Base-by-base conservation (phyloP, 1,284 basidiomycete genomes). In the Ganoderma sinense region DNA sequence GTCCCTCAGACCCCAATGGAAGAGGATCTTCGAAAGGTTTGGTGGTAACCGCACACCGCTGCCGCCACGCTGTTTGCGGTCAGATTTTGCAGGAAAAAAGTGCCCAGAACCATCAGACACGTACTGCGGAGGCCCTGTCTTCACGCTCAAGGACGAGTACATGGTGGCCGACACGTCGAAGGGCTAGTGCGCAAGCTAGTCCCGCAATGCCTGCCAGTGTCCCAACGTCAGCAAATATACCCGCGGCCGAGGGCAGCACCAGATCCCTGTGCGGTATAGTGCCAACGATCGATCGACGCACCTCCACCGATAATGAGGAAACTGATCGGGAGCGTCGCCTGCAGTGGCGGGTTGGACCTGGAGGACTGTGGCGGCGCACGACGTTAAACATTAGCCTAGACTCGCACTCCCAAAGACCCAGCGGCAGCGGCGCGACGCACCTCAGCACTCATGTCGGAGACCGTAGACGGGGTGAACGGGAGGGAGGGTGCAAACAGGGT, bases 11-110 rank as follows among this genome's bases (percentile, higher is more conserved):
- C 89, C 89, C 89, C 89, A 91, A 62, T 85, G 82, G 66, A 84
- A 84, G 10, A 89, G 78, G 11, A 89, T 83, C 73, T 89, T 89
- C 1, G 87, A 83, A 55, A 86, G 78, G 66, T 90, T 90, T 2
- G 88, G 88, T 33, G 88, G 83, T 64, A 89, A 77, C 10, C 87
- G 83, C 65, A 84, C 78, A 33, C 86, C 87, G 55, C 84, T 82
- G 39, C 75, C 74, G 6, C 73, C 72, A 60, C 39, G 60, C 72
- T 72, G 65, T 3, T 14, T 10, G 16, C 18, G n/a, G 43, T 43
- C 23, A 63, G 31, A 63, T 16, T n/a, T 23, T 48, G 29, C 11
- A 11, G 10, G 1, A 11, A 39, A 39, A 39, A 23, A 10, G 20
- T 20, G 62, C 8, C 18, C 11, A 33, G 4, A 2, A 51, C 18